phyloP scores from a whole-genome alignment of 805 yeast genomes.

The Saccharomycopsis sp. region DNA sequence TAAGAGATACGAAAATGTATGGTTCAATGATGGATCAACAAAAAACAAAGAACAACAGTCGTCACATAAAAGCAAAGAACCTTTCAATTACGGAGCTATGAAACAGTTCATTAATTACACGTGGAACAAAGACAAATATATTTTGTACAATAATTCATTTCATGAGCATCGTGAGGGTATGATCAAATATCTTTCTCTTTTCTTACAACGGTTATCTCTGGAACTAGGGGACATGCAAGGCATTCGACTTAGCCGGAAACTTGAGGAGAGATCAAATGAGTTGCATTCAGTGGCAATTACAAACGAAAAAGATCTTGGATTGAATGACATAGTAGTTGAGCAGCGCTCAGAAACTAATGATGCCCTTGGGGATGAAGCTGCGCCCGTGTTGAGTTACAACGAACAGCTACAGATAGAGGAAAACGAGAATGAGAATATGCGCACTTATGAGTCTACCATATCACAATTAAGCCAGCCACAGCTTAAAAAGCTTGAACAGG shows the following conservation, averaged over 20 bases:
- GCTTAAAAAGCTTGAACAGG: constrained; percentile 34
- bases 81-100: constrained; percentile 2
- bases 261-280: constrained; percentile 19
- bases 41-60: constrained; percentile 3
- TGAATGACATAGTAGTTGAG: background rate
- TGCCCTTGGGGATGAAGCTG: background rate
- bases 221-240: constrained; percentile 18
- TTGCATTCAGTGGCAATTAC: constrained; percentile 6
- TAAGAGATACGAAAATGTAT: constrained; percentile 14
- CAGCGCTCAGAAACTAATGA: background rate
- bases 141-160: constrained; percentile 4
- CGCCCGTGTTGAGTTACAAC: constrained; percentile 3
- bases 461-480: constrained; percentile 30
- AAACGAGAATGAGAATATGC: constrained; percentile 8
- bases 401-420: constrained; percentile 12
- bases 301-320: background rate
- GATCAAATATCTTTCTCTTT: constrained; percentile 4
- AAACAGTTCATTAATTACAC: constrained; percentile 12
- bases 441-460: constrained; percentile 12
- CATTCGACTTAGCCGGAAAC: constrained; percentile 14
- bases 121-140: constrained; percentile 12
- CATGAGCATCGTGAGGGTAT: constrained; percentile 19
- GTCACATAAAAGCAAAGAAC: background rate
- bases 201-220: constrained; percentile 10
- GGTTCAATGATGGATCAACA: constrained; percentile 5